Percentiles rank a stretch among this genome's conserved stretches.
These are phyloP conservation scores for Microbotryum lychnidis-dioicae DNA, from an alignment of 1,284 basidiomycete species.

Conservation along the genomic window DNA sequence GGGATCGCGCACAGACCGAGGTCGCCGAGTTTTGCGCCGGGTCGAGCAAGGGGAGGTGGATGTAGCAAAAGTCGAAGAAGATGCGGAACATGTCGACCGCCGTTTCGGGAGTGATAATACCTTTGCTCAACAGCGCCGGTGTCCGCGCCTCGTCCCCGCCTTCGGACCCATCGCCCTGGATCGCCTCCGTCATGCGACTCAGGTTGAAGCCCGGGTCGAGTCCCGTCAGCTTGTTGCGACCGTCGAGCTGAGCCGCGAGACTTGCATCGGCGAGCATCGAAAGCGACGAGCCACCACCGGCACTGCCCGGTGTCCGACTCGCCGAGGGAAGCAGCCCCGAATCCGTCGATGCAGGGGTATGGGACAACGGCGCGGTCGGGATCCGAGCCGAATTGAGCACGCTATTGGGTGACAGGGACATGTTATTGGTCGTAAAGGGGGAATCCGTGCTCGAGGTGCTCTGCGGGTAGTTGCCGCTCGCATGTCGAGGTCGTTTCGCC, in stretches of 20 bases:
- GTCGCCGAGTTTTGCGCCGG: slow-evolving; percentile 16
- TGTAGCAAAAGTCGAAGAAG: slow-evolving; percentile 24
- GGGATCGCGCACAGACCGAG: slow-evolving; percentile 15
- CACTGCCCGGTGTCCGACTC: neutral
- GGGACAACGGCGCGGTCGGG: too few species aligned
- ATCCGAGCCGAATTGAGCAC: too few species aligned
- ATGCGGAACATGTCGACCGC: slow-evolving; percentile 25
- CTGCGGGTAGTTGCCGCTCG: neutral
- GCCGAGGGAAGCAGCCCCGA: neutral
- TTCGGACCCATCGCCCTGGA: slow-evolving; percentile 5
- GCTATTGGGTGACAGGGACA: neutral
- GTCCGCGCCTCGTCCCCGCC: slow-evolving; percentile 2
- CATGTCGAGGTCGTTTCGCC: too few species aligned
- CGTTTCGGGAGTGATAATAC: slow-evolving; percentile 19
- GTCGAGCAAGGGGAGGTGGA: slow-evolving; percentile 24
- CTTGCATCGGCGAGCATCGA: slow-evolving; percentile 22
- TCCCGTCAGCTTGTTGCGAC: slow-evolving; percentile 9
- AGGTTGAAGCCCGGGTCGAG: slow-evolving; percentile 23
- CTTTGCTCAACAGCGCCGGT: slow-evolving; percentile 15
- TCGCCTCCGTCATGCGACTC: slow-evolving; percentile 18
- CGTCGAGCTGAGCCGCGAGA: slow-evolving; percentile 26
- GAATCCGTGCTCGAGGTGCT: neutral
- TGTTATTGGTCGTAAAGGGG: neutral
- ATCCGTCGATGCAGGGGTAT: too few species aligned
- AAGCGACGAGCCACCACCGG: slow-evolving; percentile 7